Evolutionary conservation across 2,329 filamentous ascomycete species (phyloP), one percentile per base, ranked within the genome.

Genomic region (Epicoccum nigrum): DNA sequence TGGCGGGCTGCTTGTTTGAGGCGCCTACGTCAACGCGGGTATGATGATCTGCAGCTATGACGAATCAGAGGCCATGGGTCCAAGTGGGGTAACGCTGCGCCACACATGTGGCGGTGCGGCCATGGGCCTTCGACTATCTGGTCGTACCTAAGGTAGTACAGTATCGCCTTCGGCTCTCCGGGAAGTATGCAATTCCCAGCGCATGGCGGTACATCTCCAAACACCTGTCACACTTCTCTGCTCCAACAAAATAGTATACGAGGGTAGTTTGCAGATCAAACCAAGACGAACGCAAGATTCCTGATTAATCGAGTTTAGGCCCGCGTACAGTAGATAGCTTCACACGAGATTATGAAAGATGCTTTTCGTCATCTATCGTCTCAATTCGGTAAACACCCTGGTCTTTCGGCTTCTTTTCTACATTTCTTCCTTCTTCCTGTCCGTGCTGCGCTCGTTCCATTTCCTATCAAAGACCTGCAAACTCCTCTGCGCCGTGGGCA

Each of bases 401-500:
- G 23, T 9, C 12, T 21, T 16, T 6, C 8, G 11, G 23, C 23
- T 11, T 17, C 23, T 25, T 2, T 6, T 4, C 23, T 39, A 45
- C 50, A 53, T 48, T 15, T 48, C 20, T 19, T 33, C 40, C 31
- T 38, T 42, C 40, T 45, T 45, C 6, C 50, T 31, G 20, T 41
- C 40, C 7, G 17, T 40, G 15, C 45, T 21, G 15, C 78, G 59
- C 80, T 81, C 50, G 38, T 69, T 72, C 71, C 69, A 74, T n/a
- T 58, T 48, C 21, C 68, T 60, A 57, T 74, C 72, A 45, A 74
- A 70, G 2, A 74, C 71, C 38, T 60, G 60, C 48, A 75, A 52
- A 48, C 67, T 72, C 25, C 74, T 61, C 54, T 75, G 73, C 31
- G 72, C 69, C 30, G 73, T 78, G 4, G 77, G 76, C 21, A 81